Conservation (phyloP, 192 early-diverging fungal genomes). For the Rhizoclosmatium sp. region DNA sequence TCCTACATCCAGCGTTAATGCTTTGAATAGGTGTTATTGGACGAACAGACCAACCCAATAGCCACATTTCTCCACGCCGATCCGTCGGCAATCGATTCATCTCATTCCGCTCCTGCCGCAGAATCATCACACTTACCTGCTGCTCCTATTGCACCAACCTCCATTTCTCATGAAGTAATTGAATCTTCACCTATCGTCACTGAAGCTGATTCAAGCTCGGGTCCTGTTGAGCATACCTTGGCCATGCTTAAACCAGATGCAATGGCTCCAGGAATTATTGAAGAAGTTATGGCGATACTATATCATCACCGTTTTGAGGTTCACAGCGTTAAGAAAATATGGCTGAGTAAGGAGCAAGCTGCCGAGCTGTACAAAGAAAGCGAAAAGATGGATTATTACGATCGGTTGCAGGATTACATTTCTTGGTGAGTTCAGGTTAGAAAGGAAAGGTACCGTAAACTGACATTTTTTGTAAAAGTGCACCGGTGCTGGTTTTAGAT, state of each 20-base stretch:
- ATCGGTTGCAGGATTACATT: constrained; percentile 53
- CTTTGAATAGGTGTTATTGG: constrained; percentile 20
- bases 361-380: constrained; percentile 64
- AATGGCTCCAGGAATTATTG: constrained; percentile 57
- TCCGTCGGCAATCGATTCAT: not conserved
- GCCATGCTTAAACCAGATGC: constrained; percentile 73
- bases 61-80: constrained; percentile 15
- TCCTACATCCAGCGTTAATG: not conserved
- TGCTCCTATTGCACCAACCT: constrained; percentile 5
- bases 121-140: not conserved
- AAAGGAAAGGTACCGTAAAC: not conserved
- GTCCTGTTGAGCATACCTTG: constrained; percentile 51
- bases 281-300: constrained; percentile 55
- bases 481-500: constrained; percentile 59
- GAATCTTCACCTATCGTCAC: constrained; percentile 9
- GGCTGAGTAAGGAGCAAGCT: constrained; percentile 56
- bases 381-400: constrained; percentile 57
- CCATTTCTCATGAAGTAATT: not conserved
- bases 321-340: constrained; percentile 56
- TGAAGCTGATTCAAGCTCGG: constrained; percentile 15
- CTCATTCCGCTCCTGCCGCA: constrained; percentile 1
- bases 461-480: constrained; percentile 33
- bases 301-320: constrained; percentile 58
- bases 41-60: constrained; percentile 19
- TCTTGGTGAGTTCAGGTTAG: constrained; percentile 48